Evolutionary conservation across 106 monocot species (phyloP).

Genomic region (Cymbidium sinense): DNA sequence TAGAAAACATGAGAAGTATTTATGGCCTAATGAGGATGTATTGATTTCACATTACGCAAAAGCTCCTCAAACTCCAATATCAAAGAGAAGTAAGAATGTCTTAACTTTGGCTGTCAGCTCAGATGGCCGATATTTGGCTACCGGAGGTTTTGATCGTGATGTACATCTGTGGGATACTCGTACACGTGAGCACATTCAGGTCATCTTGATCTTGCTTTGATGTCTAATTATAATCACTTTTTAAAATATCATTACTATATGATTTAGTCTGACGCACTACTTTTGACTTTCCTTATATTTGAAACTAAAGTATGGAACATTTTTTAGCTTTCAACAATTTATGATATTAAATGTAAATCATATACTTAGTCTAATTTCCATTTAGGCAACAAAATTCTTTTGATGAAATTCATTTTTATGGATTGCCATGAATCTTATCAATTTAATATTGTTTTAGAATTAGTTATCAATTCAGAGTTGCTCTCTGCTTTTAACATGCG

Average conservation of each 20-base stretch:
- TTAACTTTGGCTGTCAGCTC: slow-evolving; percentile 73
- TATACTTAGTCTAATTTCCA: background rate
- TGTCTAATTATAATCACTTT: background rate
- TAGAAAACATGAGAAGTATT: slow-evolving; percentile 75
- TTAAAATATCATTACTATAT: background rate
- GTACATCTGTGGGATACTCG: slow-evolving; percentile 94
- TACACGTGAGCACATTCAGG: slow-evolving; percentile 85
- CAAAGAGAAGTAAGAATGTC: slow-evolving; percentile 74
- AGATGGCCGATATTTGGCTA: slow-evolving; percentile 81
- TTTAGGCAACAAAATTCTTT: background rate
- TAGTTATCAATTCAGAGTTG: background rate
- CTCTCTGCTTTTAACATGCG: background rate
- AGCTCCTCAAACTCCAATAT: slow-evolving; percentile 26
- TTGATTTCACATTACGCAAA: slow-evolving; percentile 64
- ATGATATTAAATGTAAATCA: background rate
- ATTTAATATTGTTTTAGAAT: background rate
- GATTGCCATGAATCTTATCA: background rate
- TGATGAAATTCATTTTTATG: background rate
- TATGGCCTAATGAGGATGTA: slow-evolving; percentile 72
- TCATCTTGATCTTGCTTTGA: slow-evolving; percentile 5
- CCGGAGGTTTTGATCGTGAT: slow-evolving; percentile 83
- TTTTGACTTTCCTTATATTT: background rate
- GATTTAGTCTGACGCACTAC: background rate
- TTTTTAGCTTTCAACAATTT: background rate
- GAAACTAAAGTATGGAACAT: background rate